A percentile compares a stretch with the other conserved stretches of the same genome.
Evolutionary conservation across 2,329 filamentous ascomycete genomes (phyloP).

Genomic region (Orbilia brochopaga): DNA sequence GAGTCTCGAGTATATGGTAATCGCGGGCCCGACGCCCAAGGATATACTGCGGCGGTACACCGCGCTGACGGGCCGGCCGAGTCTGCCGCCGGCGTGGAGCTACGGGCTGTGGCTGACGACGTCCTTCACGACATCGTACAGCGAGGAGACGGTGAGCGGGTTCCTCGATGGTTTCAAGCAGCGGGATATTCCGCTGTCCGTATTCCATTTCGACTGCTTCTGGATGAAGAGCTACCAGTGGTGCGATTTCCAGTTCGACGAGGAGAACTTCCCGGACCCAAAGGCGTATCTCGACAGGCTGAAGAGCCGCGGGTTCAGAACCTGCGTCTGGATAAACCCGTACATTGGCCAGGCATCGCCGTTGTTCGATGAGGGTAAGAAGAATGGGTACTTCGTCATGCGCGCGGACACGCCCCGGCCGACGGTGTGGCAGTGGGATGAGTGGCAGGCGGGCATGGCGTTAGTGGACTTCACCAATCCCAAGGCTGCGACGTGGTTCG

Average conservation of each 20-base stretch:
- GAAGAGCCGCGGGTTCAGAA: conserved; percentile 69
- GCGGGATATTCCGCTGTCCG: conserved; percentile 70
- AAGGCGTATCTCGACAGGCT: conserved; percentile 68
- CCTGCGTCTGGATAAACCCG: conserved; percentile 78
- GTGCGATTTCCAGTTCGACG: conserved; percentile 76
- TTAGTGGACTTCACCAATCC: conserved; percentile 77
- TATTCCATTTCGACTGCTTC: conserved; percentile 80
- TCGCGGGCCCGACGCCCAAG: conserved; percentile 74
- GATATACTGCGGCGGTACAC: conserved; percentile 73
- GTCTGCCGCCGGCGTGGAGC: conserved; percentile 73
- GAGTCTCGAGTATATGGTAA: conserved; percentile 74
- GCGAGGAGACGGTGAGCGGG: conserved; percentile 70
- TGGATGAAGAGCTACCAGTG: conserved; percentile 78
- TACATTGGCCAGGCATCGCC: conserved; percentile 74
- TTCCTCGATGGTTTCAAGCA: conserved; percentile 74
- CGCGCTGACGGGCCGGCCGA: conserved; percentile 69
- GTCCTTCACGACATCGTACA: conserved; percentile 75
- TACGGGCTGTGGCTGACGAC: conserved; percentile 79
- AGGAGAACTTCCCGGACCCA: conserved; percentile 72
- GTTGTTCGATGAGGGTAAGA: conserved; percentile 69
- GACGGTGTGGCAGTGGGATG: conserved; percentile 76
- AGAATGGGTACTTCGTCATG: conserved; percentile 73
- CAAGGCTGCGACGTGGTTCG: conserved; percentile 70
- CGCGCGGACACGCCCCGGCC: conserved; percentile 65
- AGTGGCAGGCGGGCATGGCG: conserved; percentile 79